Conservation (phyloP, 345 rosid species). For the Rubroshorea leprosula region DNA sequence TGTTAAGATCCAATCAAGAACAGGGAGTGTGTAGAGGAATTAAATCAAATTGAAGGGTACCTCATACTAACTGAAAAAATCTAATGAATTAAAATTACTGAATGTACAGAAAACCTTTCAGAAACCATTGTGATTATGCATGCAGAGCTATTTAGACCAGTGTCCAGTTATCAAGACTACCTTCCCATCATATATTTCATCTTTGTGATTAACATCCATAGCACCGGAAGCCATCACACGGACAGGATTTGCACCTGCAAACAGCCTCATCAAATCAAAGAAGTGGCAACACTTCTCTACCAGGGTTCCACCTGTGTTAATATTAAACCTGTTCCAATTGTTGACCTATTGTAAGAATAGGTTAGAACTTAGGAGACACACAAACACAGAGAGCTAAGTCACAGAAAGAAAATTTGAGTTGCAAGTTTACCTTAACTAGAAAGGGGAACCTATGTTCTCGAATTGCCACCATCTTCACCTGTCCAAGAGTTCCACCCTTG, state of each 20-base stretch:
- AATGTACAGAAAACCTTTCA: too few species aligned
- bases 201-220: conserved; percentile 85
- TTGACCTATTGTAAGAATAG: conserved; percentile 46
- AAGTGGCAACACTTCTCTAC: conserved; percentile 99
- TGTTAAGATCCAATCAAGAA: too few species aligned
- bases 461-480: conserved; percentile 85
- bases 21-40: too few species aligned
- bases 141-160: too few species aligned
- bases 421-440: conserved; percentile 67
- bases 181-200: conserved; percentile 84
- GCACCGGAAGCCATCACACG: conserved; percentile 95
- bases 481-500: conserved; percentile 58
- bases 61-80: too few species aligned
- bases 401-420: conserved; percentile 9
- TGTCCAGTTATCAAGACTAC: conserved; percentile 21
- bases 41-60: too few species aligned
- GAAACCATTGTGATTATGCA: too few species aligned
- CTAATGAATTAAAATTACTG: too few species aligned
- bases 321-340: conserved; percentile 93
- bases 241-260: conserved; percentile 78
- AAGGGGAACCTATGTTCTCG: conserved; percentile 91
- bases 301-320: conserved; percentile 82
- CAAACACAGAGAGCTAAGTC: conserved; percentile 8
- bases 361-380: too few species aligned
- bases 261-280: conserved; percentile 90